Conservation (phyloP, 1,284 basidiomycete genomes). For the Neonothopanus nambi region DNA sequence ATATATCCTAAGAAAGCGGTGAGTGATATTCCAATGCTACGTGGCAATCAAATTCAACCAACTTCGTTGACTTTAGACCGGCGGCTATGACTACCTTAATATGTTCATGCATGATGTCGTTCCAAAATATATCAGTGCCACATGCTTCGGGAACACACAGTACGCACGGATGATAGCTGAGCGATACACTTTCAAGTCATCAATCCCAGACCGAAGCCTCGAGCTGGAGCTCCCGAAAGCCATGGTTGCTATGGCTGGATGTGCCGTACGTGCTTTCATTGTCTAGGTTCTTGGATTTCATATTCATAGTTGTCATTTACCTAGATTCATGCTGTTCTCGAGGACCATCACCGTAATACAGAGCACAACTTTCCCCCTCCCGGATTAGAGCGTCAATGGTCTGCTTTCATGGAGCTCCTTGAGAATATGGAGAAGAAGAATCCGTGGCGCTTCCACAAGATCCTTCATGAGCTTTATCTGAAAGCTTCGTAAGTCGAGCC, state of each 20-base stretch:
- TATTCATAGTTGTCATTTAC: neutral
- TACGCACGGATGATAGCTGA: neutral
- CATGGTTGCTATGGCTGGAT: neutral
- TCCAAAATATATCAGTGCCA: neutral
- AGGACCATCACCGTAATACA: neutral
- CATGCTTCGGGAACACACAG: neutral
- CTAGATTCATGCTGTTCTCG: slow-evolving; percentile 3
- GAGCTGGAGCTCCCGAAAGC: slow-evolving; percentile 3
- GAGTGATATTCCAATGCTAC: neutral
- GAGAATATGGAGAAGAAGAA: neutral
- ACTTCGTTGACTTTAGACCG: neutral
- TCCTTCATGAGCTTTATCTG: neutral
- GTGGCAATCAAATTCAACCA: neutral
- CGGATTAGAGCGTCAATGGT: neutral
- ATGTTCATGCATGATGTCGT: neutral
- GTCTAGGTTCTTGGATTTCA: neutral
- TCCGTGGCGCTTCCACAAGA: neutral
- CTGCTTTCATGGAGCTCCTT: neutral
- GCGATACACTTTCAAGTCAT: neutral
- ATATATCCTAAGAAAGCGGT: neutral
- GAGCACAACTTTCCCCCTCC: neutral
- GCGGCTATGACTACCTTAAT: neutral
- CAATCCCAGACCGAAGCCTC: neutral
- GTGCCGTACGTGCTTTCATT: neutral
- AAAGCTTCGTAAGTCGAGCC: slow-evolving; percentile 2